Evolutionary conservation across 192 early-diverging fungal genomes (phyloP), one percentile per base, ranked within the genome.

Genomic region (Mortierella claussenii): DNA sequence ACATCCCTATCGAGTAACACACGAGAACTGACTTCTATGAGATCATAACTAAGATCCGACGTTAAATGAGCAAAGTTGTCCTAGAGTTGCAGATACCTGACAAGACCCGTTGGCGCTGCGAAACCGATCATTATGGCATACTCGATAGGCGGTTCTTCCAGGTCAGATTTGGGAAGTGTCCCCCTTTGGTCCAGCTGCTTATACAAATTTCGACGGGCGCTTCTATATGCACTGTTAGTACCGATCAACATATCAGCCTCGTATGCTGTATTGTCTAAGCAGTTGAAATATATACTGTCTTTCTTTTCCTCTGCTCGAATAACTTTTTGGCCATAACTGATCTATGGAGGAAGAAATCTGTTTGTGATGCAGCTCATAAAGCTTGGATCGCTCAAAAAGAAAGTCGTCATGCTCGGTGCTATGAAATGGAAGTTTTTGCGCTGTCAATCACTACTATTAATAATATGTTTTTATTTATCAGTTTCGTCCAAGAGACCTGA

Each of bases 41-140:
- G n/a, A 5, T 31, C 13, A 20, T 51, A 54, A 9, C 43, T 34
- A 32, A 58, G 18, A 26, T 58, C 33, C 8, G 23, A 9, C 1
- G 13, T 18, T 8, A 58, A 58, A 31, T 51, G 54, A 1, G 24
- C 21, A 27, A 10, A 26, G 20, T 36, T 13, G 15, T 69, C 67
- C 30, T 45, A 44, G 21, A 60, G 21, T 13, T 28, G 23, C 12
- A 48, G 56, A 13, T 60, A 69, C 18, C 54, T 60, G 27, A 42
- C 50, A 0, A 40, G 40, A 21, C 60, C n/a, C n/a, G n/a, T 55
- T 30, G 49, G 49, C 9, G 27, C 37, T 8, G 57, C 47, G 11
- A 55, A 32, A 32, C 67, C 67, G 11, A 60, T 36, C 28, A 48
- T 55, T n/a, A 20, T 28, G 18, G 32, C 24, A 33, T 33, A 70